Conservation (phyloP, 352 stramenopile species). For the Pythium rhizo-oryzae region DNA sequence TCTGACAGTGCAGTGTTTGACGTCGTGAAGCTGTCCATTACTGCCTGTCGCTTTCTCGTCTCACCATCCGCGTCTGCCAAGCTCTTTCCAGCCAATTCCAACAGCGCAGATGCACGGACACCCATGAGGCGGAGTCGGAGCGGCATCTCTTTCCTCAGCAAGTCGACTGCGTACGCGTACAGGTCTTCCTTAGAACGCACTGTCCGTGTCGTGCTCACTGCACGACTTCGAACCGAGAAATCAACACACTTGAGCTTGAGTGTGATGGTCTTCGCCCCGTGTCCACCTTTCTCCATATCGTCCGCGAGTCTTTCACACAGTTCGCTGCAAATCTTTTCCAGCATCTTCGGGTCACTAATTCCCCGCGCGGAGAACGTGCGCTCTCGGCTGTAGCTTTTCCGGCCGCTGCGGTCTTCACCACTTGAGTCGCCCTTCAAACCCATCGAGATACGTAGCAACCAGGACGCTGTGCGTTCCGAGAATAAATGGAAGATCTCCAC, state of each 20-base stretch:
- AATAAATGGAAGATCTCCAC: slow-evolving; percentile 70
- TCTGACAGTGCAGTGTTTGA: not conserved
- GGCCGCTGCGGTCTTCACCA: slow-evolving; percentile 51
- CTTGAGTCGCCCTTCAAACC: slow-evolving; percentile 43
- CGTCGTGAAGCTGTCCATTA: slow-evolving; percentile 46
- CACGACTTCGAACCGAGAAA: slow-evolving; percentile 58
- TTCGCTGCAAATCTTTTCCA: slow-evolving; percentile 69
- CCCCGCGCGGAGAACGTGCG: slow-evolving; percentile 53
- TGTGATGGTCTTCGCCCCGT: slow-evolving; percentile 59
- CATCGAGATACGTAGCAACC: slow-evolving; percentile 70
- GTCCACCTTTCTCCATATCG: slow-evolving; percentile 50
- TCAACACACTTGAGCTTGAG: slow-evolving; percentile 75
- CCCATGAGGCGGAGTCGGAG: slow-evolving; percentile 72
- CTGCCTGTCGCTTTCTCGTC: slow-evolving; percentile 12
- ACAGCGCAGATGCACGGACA: slow-evolving; percentile 54
- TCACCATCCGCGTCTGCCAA: slow-evolving; percentile 15
- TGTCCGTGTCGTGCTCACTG: slow-evolving; percentile 44
- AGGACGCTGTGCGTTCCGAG: slow-evolving; percentile 63
- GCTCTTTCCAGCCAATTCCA: slow-evolving; percentile 34
- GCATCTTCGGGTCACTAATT: slow-evolving; percentile 22
- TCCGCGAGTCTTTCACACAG: slow-evolving; percentile 56
- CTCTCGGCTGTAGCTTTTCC: slow-evolving; percentile 81
- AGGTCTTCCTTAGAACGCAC: slow-evolving; percentile 52
- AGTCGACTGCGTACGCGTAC: slow-evolving; percentile 44
- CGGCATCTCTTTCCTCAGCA: slow-evolving; percentile 68